phyloP scores from a whole-genome alignment of 768 basidiomycete genomes.

The Kwoniella sp. region DNA sequence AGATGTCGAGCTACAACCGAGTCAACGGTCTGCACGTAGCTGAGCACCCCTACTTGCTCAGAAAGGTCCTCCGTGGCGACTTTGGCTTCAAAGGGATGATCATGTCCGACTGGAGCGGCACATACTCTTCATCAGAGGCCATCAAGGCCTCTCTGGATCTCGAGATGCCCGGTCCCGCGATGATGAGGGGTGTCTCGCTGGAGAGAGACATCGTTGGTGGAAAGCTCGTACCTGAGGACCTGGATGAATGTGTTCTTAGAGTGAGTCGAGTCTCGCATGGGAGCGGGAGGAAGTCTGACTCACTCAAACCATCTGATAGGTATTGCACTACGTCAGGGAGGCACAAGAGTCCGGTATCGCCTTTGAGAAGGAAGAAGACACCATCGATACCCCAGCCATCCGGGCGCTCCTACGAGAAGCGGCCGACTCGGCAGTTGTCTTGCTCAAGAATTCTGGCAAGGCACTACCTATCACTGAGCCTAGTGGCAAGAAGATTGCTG shows the following conservation, averaged over 20 bases:
- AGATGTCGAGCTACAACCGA: slow-evolving; percentile 59
- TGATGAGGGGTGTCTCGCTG: slow-evolving; percentile 30
- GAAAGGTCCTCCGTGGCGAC: slow-evolving; percentile 68
- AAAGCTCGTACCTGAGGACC: slow-evolving; percentile 67
- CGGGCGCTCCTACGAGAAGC: slow-evolving; percentile 61
- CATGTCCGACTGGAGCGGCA: slow-evolving; percentile 84
- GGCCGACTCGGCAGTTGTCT: slow-evolving; percentile 64
- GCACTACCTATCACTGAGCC: slow-evolving; percentile 59
- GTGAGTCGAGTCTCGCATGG: too few relatives aligned
- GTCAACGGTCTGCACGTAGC: slow-evolving; percentile 73
- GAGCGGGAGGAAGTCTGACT: too few relatives aligned
- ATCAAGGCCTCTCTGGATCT: slow-evolving; percentile 76
- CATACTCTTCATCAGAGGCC: slow-evolving; percentile 66
- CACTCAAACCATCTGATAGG: slow-evolving; percentile 45
- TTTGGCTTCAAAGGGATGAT: slow-evolving; percentile 72
- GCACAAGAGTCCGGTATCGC: slow-evolving; percentile 63
- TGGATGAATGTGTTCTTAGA: slow-evolving; percentile 68
- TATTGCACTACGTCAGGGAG: slow-evolving; percentile 60
- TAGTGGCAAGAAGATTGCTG: slow-evolving; percentile 65
- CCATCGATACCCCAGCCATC: slow-evolving; percentile 24
- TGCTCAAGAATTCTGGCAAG: slow-evolving; percentile 65
- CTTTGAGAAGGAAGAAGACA: slow-evolving; percentile 54
- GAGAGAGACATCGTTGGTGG: slow-evolving; percentile 60
- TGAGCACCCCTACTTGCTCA: slow-evolving; percentile 66
- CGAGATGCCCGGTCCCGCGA: slow-evolving; percentile 59